Percentiles rank a stretch among this genome's conserved stretches.
phyloP scores from a whole-genome alignment of 2,329 filamentous ascomycete species.

The Leptographium wingfieldii region DNA sequence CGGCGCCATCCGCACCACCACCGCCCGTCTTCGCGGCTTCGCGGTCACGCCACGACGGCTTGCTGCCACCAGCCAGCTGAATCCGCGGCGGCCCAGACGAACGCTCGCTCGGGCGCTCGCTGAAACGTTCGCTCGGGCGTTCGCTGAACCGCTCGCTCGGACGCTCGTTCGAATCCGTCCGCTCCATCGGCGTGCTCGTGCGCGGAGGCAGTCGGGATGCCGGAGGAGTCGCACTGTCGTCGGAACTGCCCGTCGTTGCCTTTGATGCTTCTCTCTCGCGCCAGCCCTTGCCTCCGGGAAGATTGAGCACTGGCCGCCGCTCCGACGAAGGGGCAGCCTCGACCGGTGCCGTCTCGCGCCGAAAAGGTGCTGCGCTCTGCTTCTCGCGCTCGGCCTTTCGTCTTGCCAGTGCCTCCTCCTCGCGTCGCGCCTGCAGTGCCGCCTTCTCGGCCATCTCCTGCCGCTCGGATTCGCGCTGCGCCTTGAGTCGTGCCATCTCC shows the following conservation, averaged over 20 bases:
- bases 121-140: constrained; percentile 4
- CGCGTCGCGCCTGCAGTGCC: constrained; percentile 63
- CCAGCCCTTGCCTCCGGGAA: constrained; percentile 51
- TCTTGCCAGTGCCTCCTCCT: constrained; percentile 77
- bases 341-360: neutral
- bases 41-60: constrained; percentile 48
- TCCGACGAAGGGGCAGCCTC: constrained; percentile 28
- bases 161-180: constrained; percentile 30
- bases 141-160: constrained; percentile 1
- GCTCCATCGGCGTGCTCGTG: constrained; percentile 21
- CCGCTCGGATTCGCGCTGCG: constrained; percentile 51
- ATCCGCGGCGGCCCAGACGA: constrained; percentile 37
- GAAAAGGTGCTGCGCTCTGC: constrained; percentile 9
- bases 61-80: constrained; percentile 35
- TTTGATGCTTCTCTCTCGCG: constrained; percentile 55
- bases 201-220: constrained; percentile 15
- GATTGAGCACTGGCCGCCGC: constrained; percentile 48
- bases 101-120: constrained; percentile 11
- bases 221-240: constrained; percentile 12
- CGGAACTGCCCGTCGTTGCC: constrained; percentile 17
- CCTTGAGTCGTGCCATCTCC: constrained; percentile 53
- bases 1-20: constrained; percentile 6
- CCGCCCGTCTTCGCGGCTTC: constrained; percentile 33
- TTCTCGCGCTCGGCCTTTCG: constrained; percentile 53
- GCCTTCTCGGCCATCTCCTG: constrained; percentile 55